These are phyloP conservation scores for Linanthus parryae DNA, from an alignment of 148 eudicot genomes.

Conservation along the genomic window DNA sequence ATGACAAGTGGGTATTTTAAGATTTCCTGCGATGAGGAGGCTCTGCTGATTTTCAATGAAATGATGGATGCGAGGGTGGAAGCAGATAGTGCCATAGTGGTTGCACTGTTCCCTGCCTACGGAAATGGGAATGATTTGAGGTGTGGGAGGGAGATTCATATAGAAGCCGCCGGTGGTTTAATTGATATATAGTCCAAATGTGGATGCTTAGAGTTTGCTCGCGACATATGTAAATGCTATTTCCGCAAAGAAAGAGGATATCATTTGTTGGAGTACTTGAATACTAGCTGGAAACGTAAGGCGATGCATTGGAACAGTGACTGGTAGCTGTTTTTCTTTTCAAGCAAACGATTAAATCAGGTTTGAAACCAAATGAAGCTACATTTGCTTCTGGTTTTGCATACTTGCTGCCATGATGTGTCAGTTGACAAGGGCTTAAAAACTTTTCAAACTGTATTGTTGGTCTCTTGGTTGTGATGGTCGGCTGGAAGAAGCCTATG, in stretches of 20 bases:
- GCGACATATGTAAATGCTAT: constrained; percentile 36
- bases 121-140: constrained; percentile 35
- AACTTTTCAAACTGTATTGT: constrained; percentile 55
- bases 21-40: constrained; percentile 38
- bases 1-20: constrained; percentile 56
- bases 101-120: constrained; percentile 64
- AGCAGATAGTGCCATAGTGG: constrained; percentile 30
- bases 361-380: constrained; percentile 53
- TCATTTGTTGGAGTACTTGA: constrained; percentile 53
- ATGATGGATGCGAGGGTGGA: constrained; percentile 39
- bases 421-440: constrained; percentile 59
- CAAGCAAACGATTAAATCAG: constrained; percentile 43
- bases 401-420: constrained; percentile 63
- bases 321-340: constrained; percentile 44
- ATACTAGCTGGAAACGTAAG: constrained; percentile 57
- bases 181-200: constrained; percentile 55
- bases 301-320: constrained; percentile 48
- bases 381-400: constrained; percentile 54
- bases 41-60: constrained; percentile 27
- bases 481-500: constrained; percentile 45
- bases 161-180: constrained; percentile 38
- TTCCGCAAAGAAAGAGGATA: constrained; percentile 25
- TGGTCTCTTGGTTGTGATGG: constrained; percentile 74
- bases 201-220: constrained; percentile 45
- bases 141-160: constrained; percentile 38